Conservation (phyloP, 164 flowering plant species). For the Cinnamomum chago region DNA sequence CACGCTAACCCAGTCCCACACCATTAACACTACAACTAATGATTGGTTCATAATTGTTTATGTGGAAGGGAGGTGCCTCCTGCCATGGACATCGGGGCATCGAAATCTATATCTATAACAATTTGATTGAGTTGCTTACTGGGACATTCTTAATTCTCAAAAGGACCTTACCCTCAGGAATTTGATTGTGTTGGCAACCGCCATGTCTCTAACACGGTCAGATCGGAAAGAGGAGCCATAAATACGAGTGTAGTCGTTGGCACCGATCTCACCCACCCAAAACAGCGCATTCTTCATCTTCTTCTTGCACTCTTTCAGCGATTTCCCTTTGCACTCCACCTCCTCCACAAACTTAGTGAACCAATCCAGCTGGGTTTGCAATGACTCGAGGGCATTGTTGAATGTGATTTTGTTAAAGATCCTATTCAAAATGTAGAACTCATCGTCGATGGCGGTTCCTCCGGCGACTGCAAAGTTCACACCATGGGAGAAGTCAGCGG, state of each 20-base stretch:
- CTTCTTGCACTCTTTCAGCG: constrained; percentile 21
- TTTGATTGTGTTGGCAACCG: too few species aligned
- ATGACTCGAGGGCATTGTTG: constrained; percentile 53
- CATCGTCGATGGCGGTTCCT: constrained; percentile 37
- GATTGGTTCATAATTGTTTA: too few species aligned
- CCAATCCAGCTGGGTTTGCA: constrained; percentile 61
- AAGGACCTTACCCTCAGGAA: too few species aligned
- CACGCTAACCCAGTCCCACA: too few species aligned
- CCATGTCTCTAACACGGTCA: too few species aligned
- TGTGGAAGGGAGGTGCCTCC: too few species aligned
- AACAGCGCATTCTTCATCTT: constrained; percentile 48
- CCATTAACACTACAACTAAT: too few species aligned
- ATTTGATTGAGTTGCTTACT: too few species aligned
- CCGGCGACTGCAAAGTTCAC: constrained; percentile 76
- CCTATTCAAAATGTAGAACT: constrained; percentile 26
- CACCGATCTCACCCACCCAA: constrained; percentile 95
- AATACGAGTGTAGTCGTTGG: constrained; percentile 70
- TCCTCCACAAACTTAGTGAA: constrained; percentile 42
- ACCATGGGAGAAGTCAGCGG: constrained; percentile 34
- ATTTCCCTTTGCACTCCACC: constrained; percentile 33
- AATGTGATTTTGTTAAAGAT: constrained; percentile 27
- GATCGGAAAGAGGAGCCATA: constrained; percentile 37
- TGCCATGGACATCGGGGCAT: too few species aligned
- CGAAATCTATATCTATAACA: too few species aligned
- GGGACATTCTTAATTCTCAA: too few species aligned